Evolutionary conservation across 345 rosid genomes (phyloP).

Genomic region (Gossypium anomalum): DNA sequence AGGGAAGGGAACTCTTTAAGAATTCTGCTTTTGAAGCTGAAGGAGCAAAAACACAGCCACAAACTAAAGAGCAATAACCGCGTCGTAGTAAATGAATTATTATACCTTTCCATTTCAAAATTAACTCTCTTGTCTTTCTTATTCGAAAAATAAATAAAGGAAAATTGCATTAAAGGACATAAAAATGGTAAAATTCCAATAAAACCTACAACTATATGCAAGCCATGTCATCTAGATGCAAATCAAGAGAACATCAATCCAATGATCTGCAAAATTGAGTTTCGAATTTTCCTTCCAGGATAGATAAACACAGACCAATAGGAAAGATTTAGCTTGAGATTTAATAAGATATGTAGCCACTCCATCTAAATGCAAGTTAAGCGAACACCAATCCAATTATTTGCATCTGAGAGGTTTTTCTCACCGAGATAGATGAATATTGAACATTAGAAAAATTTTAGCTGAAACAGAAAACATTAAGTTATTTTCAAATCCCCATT

Average conservation of each 20-base stretch:
- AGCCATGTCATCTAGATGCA: neutral
- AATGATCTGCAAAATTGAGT: neutral
- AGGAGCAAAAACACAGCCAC: neutral
- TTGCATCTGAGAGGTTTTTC: neutral
- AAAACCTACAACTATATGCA: neutral
- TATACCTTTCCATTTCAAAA: neutral
- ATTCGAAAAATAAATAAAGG: neutral
- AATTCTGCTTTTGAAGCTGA: slow-evolving; percentile 9
- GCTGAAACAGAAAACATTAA: neutral
- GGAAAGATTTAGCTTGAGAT: neutral
- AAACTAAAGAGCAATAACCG: slow-evolving; percentile 3
- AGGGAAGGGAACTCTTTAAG: slow-evolving; percentile 13
- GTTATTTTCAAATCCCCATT: neutral
- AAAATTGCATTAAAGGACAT: neutral
- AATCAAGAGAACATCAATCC: neutral
- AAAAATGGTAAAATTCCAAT: neutral
- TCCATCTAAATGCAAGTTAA: neutral
- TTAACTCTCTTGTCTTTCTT: neutral
- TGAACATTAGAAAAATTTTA: neutral
- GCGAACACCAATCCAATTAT: neutral
- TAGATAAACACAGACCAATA: neutral
- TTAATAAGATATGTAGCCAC: neutral
- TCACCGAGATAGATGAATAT: neutral
- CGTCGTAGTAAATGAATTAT: neutral
- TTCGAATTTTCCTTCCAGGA: neutral